Evolutionary conservation across 2,329 filamentous ascomycete genomes (phyloP).

Genomic region (Drechslerella coelobrocha): DNA sequence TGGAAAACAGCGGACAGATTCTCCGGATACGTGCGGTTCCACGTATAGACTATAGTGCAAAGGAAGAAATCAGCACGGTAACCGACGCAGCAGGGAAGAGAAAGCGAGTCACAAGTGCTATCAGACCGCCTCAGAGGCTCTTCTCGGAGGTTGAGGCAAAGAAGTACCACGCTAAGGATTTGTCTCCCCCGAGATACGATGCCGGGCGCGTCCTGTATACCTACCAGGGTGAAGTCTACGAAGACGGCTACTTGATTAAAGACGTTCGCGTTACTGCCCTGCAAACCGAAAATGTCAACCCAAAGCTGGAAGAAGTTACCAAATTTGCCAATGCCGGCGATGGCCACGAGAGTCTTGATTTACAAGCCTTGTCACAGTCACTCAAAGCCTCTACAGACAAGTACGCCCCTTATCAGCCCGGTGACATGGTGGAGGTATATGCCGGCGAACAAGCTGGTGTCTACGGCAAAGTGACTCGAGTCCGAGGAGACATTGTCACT

Average conservation of each 20-base stretch:
- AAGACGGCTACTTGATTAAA: constrained; percentile 91
- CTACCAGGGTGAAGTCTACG: constrained; percentile 87
- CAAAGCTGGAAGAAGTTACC: constrained; percentile 93
- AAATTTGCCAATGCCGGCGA: constrained; percentile 87
- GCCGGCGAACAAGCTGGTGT: constrained; percentile 94
- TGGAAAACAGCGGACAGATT: constrained; percentile 90
- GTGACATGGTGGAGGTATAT: constrained; percentile 96
- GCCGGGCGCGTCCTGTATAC: constrained; percentile 74
- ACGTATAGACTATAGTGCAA: constrained; percentile 86
- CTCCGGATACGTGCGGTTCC: constrained; percentile 87
- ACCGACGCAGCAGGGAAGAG: constrained; percentile 69
- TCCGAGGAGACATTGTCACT: constrained; percentile 90
- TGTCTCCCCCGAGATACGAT: constrained; percentile 63
- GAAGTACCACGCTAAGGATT: constrained; percentile 76
- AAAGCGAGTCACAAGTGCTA: constrained; percentile 72
- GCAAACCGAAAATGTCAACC: constrained; percentile 87
- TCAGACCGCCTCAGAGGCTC: constrained; percentile 81
- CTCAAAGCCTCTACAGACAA: constrained; percentile 77
- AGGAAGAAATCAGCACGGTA: constrained; percentile 72
- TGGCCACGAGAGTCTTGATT: constrained; percentile 89
- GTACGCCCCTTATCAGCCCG: constrained; percentile 79
- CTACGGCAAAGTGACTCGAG: constrained; percentile 80
- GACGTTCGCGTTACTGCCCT: constrained; percentile 89
- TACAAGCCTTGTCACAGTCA: constrained; percentile 87
- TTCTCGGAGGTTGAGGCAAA: constrained; percentile 93